Base-by-base conservation (phyloP, 2,329 filamentous ascomycete genomes). In the Rhynchosporium secalis region DNA sequence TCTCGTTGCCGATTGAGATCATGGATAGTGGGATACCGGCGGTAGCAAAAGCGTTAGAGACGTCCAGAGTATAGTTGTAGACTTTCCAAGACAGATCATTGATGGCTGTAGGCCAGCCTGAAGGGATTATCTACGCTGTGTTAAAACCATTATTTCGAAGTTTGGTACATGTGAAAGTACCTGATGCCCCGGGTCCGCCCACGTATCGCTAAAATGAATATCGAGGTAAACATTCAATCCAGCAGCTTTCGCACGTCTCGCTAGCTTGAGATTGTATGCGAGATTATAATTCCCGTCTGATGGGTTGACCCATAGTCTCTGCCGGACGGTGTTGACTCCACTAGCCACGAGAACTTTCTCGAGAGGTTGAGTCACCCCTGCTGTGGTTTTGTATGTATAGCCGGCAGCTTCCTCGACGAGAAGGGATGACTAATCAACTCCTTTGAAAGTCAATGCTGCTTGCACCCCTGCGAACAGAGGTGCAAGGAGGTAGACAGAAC, bases 1-100 rank as follows among this genome's bases (percentile, higher is more conserved):
- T 91, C 72, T 91, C 89, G 70, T 92, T 92, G 29, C 89, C 89
- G 66, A 92, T 87, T 15, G 85, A 87, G 56, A 91, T 81, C 56
- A 91, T 85, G 1, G 79, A 77, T 0, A 88, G 82, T 3, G 78
- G 74, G 28, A 90, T 78, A 3, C 80, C 79, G 15, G 81, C 81
- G 0, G 74, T 73, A 1, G 83, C 79, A 69, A 91, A 90, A 15
- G 79, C 75, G 70, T 91, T 84, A 62, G 83, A 81, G 0, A 87
- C 82, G 3, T 80, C 78, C 4, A 81, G 74, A 0, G 88, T 91
- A 74, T 92, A 91, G 75, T 88, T 86, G 76, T 90, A 89, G 10
- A 91, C 73, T 70, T 82, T 78, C 79, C 81, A 84, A 1, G 85
- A 72, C 1, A 91, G 78, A 58, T 82, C 79, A 36, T 83, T 80